phyloP scores from a whole-genome alignment of 2,329 filamentous ascomycete species.

The Ophiobolus disseminans region DNA sequence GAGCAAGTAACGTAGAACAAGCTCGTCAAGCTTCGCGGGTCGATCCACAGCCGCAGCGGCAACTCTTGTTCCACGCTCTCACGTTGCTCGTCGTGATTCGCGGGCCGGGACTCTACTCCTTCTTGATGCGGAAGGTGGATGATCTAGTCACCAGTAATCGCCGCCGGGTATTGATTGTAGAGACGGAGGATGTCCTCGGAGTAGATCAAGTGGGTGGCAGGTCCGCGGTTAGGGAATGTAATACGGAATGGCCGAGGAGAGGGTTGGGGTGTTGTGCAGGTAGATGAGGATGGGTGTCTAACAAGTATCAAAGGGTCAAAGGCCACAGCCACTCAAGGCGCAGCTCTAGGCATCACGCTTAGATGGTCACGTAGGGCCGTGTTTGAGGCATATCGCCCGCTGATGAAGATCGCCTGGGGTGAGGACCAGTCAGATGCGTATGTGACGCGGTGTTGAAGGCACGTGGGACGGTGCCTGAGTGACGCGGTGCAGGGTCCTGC shows the following conservation, averaged over 20 bases:
- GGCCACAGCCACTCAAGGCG: constrained; percentile 43
- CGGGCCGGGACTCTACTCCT: constrained; percentile 9
- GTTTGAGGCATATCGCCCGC: constrained; percentile 30
- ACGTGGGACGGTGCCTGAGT: constrained; percentile 16
- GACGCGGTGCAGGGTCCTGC: constrained; percentile 14
- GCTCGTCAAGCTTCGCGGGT: constrained; percentile 39
- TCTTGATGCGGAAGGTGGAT: constrained; percentile 30
- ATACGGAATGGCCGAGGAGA: constrained; percentile 8
- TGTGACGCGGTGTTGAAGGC: constrained; percentile 10
- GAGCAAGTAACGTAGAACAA: constrained; percentile 15
- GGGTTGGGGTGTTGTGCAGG: constrained; percentile 6
- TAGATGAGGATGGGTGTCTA: constrained; percentile 1
- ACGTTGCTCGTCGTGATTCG: constrained; percentile 31
- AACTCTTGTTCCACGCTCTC: constrained; percentile 28
- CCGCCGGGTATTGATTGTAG: constrained; percentile 7
- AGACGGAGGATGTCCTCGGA: constrained; percentile 5
- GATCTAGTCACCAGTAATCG: constrained; percentile 11
- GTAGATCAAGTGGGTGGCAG: constrained; percentile 15
- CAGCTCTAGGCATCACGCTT: constrained; percentile 33
- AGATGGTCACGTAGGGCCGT: constrained; percentile 35
- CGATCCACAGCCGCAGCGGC: constrained; percentile 34
- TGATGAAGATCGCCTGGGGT: constrained; percentile 37
- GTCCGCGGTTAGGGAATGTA: constrained; percentile 7
- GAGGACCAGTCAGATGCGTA: constrained; percentile 34
- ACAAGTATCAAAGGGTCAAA: constrained; percentile 27